Percentiles rank a stretch among this genome's conserved stretches.
These are phyloP conservation scores for Hypoxylon rickii DNA, from an alignment of 495 filamentous ascomycete species.

Conservation along the genomic window DNA sequence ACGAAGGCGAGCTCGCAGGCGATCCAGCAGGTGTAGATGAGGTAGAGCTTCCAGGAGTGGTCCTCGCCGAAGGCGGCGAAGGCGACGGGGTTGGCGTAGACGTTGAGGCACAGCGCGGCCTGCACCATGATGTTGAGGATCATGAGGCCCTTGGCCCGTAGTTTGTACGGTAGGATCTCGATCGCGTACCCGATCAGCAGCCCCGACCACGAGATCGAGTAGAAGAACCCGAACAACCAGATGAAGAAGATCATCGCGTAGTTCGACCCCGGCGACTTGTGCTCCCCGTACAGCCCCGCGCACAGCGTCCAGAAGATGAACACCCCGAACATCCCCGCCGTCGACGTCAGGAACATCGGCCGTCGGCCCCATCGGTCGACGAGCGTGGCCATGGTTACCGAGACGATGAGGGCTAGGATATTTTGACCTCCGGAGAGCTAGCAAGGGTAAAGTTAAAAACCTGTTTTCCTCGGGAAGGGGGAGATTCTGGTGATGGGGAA, in stretches of 20 bases:
- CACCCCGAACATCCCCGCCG: conserved; percentile 61
- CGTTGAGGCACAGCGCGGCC: conserved; percentile 56
- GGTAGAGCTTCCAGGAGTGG: conserved; percentile 62
- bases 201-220: conserved; percentile 65
- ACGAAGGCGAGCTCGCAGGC: conserved; percentile 61
- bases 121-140: conserved; percentile 58
- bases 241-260: conserved; percentile 62
- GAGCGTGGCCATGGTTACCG: conserved; percentile 58
- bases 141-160: conserved; percentile 64
- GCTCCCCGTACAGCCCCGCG: conserved; percentile 46
- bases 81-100: conserved; percentile 65
- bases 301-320: conserved; percentile 62
- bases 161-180: conserved; percentile 73
- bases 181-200: conserved; percentile 69
- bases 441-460: conserved; percentile 8
- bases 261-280: conserved; percentile 44
- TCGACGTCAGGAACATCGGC: conserved; percentile 61
- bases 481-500: neutral
- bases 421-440: conserved; percentile 57
- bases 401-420: conserved; percentile 58
- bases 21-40: conserved; percentile 68
- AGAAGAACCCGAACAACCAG: conserved; percentile 58
- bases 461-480: neutral
- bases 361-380: conserved; percentile 65
- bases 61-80: conserved; percentile 52